Percentiles rank a stretch among this genome's conserved stretches.
Conservation (phyloP, 169 alveolate genomes). For the Toxoplasma gondii region DNA sequence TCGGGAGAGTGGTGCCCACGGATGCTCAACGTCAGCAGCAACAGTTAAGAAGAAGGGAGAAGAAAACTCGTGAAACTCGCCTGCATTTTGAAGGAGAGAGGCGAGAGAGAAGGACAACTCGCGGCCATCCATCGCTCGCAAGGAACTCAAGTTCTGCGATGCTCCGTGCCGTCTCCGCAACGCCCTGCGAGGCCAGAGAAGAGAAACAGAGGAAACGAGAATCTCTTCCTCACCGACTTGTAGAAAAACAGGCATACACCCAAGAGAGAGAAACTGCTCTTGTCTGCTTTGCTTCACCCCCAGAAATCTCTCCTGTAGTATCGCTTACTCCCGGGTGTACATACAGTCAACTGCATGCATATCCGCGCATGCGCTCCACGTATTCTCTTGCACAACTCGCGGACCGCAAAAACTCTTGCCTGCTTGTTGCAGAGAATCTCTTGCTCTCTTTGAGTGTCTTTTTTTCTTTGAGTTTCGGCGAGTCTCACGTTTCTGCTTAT, state of each 20-base stretch:
- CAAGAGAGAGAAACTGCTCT: not conserved
- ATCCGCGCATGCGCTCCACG: too few species aligned
- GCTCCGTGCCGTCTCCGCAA: not conserved
- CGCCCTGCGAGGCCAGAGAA: not conserved
- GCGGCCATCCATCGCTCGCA: not conserved
- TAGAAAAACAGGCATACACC: not conserved
- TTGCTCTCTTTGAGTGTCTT: too few species aligned
- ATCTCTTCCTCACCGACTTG: not conserved
- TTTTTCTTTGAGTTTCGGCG: too few species aligned
- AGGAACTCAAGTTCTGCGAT: too few species aligned
- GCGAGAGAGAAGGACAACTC: not conserved
- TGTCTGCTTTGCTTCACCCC: not conserved
- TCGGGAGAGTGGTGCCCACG: not conserved
- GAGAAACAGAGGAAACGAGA: not conserved
- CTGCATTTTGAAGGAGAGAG: not conserved
- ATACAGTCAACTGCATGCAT: too few species aligned
- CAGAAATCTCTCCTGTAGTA: too few species aligned
- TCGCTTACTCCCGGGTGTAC: too few species aligned
- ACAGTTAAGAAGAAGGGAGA: conserved; percentile 17
- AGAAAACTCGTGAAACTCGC: not conserved
- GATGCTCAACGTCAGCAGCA: not conserved
- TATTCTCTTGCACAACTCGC: too few species aligned
- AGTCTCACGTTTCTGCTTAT: too few species aligned
- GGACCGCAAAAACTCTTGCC: too few species aligned
- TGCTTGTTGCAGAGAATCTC: too few species aligned